Evolutionary conservation across 768 basidiomycete genomes (phyloP).

Genomic region (Hypholoma sublateritium): DNA sequence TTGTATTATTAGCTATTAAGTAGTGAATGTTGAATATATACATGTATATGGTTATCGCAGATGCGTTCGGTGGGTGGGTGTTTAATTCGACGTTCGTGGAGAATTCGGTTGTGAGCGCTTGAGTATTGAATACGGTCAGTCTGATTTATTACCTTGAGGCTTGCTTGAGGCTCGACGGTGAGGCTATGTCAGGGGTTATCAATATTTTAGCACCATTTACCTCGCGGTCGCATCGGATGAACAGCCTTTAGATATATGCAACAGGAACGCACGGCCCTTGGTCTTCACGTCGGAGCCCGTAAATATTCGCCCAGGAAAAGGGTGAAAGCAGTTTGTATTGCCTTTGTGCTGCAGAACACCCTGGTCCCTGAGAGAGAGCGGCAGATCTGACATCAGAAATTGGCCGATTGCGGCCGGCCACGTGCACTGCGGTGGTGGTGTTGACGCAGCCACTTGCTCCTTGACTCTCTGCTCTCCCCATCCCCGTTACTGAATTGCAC

Average conservation of each 20-base stretch:
- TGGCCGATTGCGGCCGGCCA: conserved; percentile 22
- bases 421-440: conserved; percentile 36
- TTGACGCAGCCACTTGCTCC: conserved; percentile 33
- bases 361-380: neutral
- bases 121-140: too few species aligned
- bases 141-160: too few species aligned
- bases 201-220: neutral
- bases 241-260: neutral
- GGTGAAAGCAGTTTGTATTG: neutral
- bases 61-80: too few species aligned
- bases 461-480: conserved; percentile 3
- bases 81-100: too few species aligned
- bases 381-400: conserved; percentile 2
- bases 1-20: too few species aligned
- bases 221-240: too few species aligned
- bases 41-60: too few species aligned
- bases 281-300: neutral
- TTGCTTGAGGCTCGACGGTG: neutral
- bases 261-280: neutral
- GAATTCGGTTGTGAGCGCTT: too few species aligned
- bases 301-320: neutral
- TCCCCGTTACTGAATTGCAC: conserved; percentile 15
- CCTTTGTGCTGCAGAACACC: neutral
- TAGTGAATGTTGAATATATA: too few species aligned
- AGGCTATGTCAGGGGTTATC: neutral